Percentiles rank a stretch among this genome's conserved stretches.
phyloP scores from a whole-genome alignment of 208 protist species.

The Novymonas esmeraldas region DNA sequence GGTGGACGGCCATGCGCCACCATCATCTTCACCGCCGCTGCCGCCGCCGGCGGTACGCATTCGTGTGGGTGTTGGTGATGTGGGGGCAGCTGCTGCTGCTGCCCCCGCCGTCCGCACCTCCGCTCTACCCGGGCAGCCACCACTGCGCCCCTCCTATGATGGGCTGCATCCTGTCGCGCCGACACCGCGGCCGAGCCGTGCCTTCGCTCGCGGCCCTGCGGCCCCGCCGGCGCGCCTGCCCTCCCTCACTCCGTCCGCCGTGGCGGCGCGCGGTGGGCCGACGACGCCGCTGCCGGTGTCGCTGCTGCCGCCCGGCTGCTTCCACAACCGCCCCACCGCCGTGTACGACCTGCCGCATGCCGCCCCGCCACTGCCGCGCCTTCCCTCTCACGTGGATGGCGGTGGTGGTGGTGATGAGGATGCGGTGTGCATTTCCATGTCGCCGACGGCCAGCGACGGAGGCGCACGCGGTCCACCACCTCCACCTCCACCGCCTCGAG shows the following conservation, averaged over 20 bases:
- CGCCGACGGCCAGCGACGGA: not conserved
- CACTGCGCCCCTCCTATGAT: too few species aligned
- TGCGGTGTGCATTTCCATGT: constrained; percentile 5
- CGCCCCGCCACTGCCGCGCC: not conserved
- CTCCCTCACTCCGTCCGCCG: constrained; percentile 5
- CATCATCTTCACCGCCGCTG: not conserved
- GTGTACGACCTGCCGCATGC: constrained; percentile 5
- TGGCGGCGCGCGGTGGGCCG: not conserved
- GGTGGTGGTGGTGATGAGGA: not conserved
- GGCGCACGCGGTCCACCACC: not conserved
- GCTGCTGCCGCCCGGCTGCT: constrained; percentile 20
- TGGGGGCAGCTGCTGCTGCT: not conserved
- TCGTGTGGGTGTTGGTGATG: too few species aligned
- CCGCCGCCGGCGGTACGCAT: not conserved
- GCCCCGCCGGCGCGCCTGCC: not conserved
- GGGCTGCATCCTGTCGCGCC: too few species aligned
- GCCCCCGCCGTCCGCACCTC: not conserved
- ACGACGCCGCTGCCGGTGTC: not conserved
- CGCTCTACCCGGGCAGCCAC: constrained; percentile 9
- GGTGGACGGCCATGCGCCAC: constrained; percentile 2
- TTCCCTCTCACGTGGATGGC: not conserved
- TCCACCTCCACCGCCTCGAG: not conserved
- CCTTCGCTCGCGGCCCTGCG: not conserved
- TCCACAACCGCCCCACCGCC: constrained; percentile 8
- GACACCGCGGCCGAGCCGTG: not conserved